Conservation (phyloP, 495 filamentous ascomycete genomes). For the Ascodesmis nigricans region DNA sequence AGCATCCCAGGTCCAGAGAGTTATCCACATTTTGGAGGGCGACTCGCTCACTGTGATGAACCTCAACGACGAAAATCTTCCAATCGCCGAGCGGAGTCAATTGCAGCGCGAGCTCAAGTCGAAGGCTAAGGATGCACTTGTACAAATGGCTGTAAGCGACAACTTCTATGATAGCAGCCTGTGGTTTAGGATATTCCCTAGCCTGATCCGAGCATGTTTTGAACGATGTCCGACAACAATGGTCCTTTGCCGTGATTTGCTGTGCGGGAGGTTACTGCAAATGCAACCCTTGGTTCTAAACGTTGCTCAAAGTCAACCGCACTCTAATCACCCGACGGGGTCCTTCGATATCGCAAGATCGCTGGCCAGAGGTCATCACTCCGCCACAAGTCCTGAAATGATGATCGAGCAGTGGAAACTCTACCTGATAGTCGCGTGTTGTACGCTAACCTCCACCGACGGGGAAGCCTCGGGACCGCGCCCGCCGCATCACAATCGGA, state of each 20-base stretch:
- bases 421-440: conserved; percentile 94
- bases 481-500: conserved; percentile 56
- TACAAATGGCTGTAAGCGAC: conserved; percentile 89
- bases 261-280: conserved; percentile 75
- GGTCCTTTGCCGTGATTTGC: conserved; percentile 67
- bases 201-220: conserved; percentile 73
- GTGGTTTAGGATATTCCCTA: conserved; percentile 96
- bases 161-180: conserved; percentile 81
- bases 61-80: conserved; percentile 78
- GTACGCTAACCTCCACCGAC: conserved; percentile 72
- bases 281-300: conserved; percentile 87
- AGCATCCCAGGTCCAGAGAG: conserved; percentile 29
- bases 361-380: conserved; percentile 22
- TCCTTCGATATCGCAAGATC: conserved; percentile 33
- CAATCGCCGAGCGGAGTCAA: conserved; percentile 76
- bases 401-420: conserved; percentile 96
- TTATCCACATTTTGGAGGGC: conserved; percentile 81
- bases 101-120: conserved; percentile 77
- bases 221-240: conserved; percentile 80
- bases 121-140: conserved; percentile 61
- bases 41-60: conserved; percentile 75
- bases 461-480: conserved; percentile 32
- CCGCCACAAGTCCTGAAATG: conserved; percentile 57
- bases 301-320: conserved; percentile 49
- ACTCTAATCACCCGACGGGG: conserved; percentile 37